phyloP scores from a whole-genome alignment of 768 basidiomycete genomes.

The Tylopilus vinaceipallidus region DNA sequence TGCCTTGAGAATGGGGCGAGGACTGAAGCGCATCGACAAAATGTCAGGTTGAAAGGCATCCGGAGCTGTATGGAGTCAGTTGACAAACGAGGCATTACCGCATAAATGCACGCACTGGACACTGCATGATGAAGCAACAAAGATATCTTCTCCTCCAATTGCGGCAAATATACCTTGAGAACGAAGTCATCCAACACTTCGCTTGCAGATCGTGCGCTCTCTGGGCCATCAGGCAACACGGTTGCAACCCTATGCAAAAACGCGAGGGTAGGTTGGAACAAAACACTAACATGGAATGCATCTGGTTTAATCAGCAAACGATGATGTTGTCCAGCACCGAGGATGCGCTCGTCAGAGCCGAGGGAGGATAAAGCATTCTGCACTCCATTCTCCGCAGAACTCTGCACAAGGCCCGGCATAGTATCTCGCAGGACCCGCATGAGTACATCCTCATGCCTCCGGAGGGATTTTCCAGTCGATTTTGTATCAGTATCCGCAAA shows the following conservation, averaged over 20 bases:
- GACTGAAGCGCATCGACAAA: constrained; percentile 57
- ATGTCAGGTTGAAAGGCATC: constrained; percentile 89
- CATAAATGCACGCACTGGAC: constrained; percentile 48
- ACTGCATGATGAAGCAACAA: constrained; percentile 84
- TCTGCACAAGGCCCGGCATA: constrained; percentile 89
- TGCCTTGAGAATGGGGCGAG: constrained; percentile 80
- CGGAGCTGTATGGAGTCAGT: constrained; percentile 46
- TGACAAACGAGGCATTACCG: background rate
- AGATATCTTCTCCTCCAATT: constrained; percentile 92
- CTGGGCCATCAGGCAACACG: constrained; percentile 69
- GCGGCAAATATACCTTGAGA: constrained; percentile 86
- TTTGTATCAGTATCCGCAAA: constrained; percentile 90
- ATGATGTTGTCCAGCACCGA: constrained; percentile 77
- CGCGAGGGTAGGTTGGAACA: constrained; percentile 91
- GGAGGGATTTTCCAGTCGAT: constrained; percentile 61
- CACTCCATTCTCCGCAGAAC: constrained; percentile 57
- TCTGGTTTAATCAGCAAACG: constrained; percentile 84
- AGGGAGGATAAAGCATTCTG: constrained; percentile 58
- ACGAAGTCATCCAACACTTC: constrained; percentile 90
- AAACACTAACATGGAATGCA: constrained; percentile 88
- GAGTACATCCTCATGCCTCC: constrained; percentile 80
- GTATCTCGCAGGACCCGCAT: constrained; percentile 82
- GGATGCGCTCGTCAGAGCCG: constrained; percentile 70
- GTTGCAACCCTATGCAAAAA: constrained; percentile 76
- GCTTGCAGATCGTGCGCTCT: constrained; percentile 63